phyloP scores from a whole-genome alignment of 2,329 filamentous ascomycete species.

The Trichoderma guizhouense region DNA sequence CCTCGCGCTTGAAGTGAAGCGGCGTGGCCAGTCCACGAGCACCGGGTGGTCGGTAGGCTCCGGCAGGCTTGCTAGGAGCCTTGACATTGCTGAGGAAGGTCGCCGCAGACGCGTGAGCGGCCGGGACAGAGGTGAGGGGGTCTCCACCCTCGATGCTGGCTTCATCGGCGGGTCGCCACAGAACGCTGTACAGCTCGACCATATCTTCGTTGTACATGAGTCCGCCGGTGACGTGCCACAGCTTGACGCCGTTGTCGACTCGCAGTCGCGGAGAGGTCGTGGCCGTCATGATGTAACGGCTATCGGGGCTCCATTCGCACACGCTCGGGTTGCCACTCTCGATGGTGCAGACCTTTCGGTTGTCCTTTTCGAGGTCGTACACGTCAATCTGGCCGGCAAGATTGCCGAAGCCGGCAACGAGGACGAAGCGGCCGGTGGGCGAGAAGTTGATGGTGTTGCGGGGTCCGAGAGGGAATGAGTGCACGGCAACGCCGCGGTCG shows the following conservation, averaged over 20 bases:
- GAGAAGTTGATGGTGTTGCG: conserved; percentile 96
- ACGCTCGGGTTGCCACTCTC: conserved; percentile 94
- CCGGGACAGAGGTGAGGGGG: conserved; percentile 69
- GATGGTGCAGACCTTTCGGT: conserved; percentile 86
- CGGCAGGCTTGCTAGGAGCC: conserved; percentile 94
- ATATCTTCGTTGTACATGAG: conserved; percentile 97
- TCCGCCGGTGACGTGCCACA: conserved; percentile 86
- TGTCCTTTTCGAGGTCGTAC: conserved; percentile 93
- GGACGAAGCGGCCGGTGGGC: conserved; percentile 84
- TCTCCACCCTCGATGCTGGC: conserved; percentile 60
- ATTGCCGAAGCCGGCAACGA: conserved; percentile 96
- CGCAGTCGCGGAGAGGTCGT: conserved; percentile 92
- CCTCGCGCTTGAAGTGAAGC: conserved; percentile 93
- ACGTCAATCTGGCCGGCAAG: conserved; percentile 96
- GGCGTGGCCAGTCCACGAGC: conserved; percentile 86
- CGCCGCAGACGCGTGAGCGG: conserved; percentile 77
- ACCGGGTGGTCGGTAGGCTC: conserved; percentile 91
- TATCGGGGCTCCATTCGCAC: conserved; percentile 96
- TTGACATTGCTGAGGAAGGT: conserved; percentile 83
- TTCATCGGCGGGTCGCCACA: conserved; percentile 75
- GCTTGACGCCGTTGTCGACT: conserved; percentile 92
- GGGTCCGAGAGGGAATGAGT: conserved; percentile 81
- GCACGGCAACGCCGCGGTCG: conserved; percentile 73
- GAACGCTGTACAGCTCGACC: conserved; percentile 86
- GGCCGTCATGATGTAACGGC: conserved; percentile 93